Evolutionary conservation across 1,139 yeast species (phyloP).

Genomic region (Pichia sp.): DNA sequence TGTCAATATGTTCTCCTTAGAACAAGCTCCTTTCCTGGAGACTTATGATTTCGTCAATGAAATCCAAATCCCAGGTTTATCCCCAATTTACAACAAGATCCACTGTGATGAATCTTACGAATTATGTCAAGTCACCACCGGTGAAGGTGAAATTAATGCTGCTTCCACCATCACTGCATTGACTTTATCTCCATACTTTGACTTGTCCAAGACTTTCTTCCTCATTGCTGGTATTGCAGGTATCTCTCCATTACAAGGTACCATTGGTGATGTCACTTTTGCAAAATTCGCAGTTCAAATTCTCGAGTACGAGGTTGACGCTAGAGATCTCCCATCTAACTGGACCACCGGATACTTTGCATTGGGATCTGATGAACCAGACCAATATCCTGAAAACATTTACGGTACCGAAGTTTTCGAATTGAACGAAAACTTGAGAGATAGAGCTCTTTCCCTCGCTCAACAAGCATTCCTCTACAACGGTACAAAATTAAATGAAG

Average conservation of each 20-base stretch:
- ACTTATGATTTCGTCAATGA: slow-evolving; percentile 42
- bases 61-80: slow-evolving; percentile 55
- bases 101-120: slow-evolving; percentile 49
- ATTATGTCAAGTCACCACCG: slow-evolving; percentile 57
- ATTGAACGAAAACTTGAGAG: slow-evolving; percentile 51
- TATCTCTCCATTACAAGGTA: slow-evolving; percentile 43
- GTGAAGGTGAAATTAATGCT: slow-evolving; percentile 66
- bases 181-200: slow-evolving; percentile 47
- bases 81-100: slow-evolving; percentile 51
- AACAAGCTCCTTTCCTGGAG: slow-evolving; percentile 48
- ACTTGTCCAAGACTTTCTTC: slow-evolving; percentile 53
- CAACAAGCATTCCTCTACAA: slow-evolving; percentile 35
- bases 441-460: slow-evolving; percentile 51
- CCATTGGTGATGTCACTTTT: slow-evolving; percentile 52
- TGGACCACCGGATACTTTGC: slow-evolving; percentile 60
- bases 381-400: slow-evolving; percentile 45
- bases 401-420: slow-evolving; percentile 66
- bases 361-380: slow-evolving; percentile 45
- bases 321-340: slow-evolving; percentile 39
- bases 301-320: slow-evolving; percentile 51
- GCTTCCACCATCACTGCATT: slow-evolving; percentile 54
- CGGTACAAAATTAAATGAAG: slow-evolving; percentile 39
- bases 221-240: slow-evolving; percentile 64
- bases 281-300: slow-evolving; percentile 59
- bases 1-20: slow-evolving; percentile 50